These are phyloP conservation scores for Oehlia diaphana DNA, from an alignment of 192 early-diverging fungal genomes.

Conservation along the genomic window DNA sequence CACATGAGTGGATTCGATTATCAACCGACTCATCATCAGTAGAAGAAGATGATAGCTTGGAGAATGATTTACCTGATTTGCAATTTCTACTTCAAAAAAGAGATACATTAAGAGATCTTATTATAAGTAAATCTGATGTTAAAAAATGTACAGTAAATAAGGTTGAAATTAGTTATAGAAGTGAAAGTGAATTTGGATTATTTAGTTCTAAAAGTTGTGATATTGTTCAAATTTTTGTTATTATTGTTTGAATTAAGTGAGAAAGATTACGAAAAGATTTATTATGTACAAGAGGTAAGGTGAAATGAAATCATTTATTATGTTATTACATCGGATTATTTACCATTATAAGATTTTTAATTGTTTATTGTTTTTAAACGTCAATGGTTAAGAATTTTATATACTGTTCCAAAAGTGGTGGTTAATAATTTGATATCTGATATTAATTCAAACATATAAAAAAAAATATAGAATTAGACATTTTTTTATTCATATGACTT, in stretches of 20 bases:
- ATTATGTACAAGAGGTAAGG: too few species aligned
- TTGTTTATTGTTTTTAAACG: too few species aligned
- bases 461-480: too few species aligned
- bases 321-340: too few species aligned
- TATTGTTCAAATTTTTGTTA: slow-evolving; percentile 1
- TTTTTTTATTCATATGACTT: too few species aligned
- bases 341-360: too few species aligned
- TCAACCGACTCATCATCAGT: neutral
- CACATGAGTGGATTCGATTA: slow-evolving; percentile 12
- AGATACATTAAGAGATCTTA: neutral
- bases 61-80: neutral
- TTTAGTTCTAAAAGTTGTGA: neutral
- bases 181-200: slow-evolving; percentile 20
- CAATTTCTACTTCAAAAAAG: slow-evolving; percentile 2
- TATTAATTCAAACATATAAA: too few species aligned
- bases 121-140: neutral
- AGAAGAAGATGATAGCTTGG: neutral
- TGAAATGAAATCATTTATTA: too few species aligned
- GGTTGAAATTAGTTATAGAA: slow-evolving; percentile 14
- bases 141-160: neutral
- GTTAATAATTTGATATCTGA: too few species aligned
- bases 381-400: too few species aligned
- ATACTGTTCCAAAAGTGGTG: too few species aligned
- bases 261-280: too few species aligned
- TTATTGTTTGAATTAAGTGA: neutral